These are phyloP conservation scores for Silene noctiflora DNA, from an alignment of 179 eudicot species.

Conservation along the genomic window DNA sequence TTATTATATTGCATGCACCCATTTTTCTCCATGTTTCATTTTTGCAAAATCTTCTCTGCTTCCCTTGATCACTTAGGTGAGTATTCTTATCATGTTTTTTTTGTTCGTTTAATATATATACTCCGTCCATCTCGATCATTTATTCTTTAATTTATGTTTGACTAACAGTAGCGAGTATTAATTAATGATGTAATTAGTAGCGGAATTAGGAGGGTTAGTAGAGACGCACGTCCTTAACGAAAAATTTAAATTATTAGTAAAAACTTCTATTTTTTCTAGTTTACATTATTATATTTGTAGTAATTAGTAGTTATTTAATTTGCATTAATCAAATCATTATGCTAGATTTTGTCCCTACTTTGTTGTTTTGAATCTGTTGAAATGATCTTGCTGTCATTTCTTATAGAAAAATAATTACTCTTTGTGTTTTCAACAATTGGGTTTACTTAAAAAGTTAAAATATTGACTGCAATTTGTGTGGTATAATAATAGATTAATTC, in stretches of 20 bases:
- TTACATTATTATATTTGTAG: too few species aligned
- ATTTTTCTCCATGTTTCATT: background rate
- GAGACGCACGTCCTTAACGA: too few species aligned
- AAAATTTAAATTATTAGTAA: too few species aligned
- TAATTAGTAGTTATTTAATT: background rate
- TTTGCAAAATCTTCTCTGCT: constrained; percentile 4
- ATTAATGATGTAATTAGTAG: too few species aligned
- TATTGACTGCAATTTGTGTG: constrained; percentile 9
- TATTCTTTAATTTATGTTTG: too few species aligned
- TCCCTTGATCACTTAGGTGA: constrained; percentile 19
- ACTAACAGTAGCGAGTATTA: too few species aligned
- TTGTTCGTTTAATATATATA: background rate
- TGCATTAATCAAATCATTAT: constrained; percentile 10
- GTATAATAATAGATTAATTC: background rate
- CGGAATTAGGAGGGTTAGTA: too few species aligned
- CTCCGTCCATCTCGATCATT: too few species aligned
- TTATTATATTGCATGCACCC: background rate
- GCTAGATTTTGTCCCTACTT: constrained; percentile 12
- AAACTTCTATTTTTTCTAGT: background rate
- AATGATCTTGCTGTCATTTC: background rate
- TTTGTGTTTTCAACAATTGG: background rate
- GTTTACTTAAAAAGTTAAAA: background rate
- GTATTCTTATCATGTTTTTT: constrained; percentile 4
- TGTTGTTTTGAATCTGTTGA: background rate
- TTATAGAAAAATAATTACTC: background rate